Conservation (phyloP, 257 asterid genomes). For the Scutellaria baicalensis region DNA sequence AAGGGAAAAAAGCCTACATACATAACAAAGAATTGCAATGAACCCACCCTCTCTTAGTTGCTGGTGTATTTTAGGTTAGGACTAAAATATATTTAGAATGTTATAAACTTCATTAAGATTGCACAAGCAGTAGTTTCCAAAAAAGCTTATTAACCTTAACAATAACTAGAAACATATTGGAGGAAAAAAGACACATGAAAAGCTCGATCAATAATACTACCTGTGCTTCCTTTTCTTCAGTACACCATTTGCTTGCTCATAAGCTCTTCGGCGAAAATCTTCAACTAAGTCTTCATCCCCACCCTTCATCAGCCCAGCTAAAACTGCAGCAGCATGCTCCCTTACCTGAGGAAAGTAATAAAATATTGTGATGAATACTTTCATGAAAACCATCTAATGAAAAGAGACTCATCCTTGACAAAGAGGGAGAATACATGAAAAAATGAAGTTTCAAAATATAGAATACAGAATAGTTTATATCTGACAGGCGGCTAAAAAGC, state of each 20-base stretch:
- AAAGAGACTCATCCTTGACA: slow-evolving; percentile 8
- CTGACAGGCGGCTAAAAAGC: background rate
- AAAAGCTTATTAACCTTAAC: background rate
- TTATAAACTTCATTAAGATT: background rate
- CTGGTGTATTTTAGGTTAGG: background rate
- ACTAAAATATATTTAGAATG: background rate
- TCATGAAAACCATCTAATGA: background rate
- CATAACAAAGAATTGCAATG: background rate
- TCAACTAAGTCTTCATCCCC: slow-evolving; percentile 65
- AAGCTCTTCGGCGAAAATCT: slow-evolving; percentile 83
- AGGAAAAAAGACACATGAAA: slow-evolving; percentile 7
- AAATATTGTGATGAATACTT: background rate
- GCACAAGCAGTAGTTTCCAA: background rate
- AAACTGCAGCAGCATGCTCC: slow-evolving; percentile 99
- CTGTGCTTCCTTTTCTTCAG: slow-evolving; percentile 67
- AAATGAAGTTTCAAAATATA: background rate
- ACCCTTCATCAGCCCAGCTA: slow-evolving; percentile 95
- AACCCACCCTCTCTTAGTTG: background rate
- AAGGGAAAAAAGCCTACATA: background rate
- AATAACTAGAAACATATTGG: background rate
- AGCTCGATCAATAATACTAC: slow-evolving; percentile 25
- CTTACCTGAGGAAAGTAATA: slow-evolving; percentile 49
- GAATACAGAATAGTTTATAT: background rate
- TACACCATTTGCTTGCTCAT: slow-evolving; percentile 57
- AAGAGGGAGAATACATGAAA: background rate